Conservation (phyloP, 257 asterid species). For the Euphrasia confusa region DNA sequence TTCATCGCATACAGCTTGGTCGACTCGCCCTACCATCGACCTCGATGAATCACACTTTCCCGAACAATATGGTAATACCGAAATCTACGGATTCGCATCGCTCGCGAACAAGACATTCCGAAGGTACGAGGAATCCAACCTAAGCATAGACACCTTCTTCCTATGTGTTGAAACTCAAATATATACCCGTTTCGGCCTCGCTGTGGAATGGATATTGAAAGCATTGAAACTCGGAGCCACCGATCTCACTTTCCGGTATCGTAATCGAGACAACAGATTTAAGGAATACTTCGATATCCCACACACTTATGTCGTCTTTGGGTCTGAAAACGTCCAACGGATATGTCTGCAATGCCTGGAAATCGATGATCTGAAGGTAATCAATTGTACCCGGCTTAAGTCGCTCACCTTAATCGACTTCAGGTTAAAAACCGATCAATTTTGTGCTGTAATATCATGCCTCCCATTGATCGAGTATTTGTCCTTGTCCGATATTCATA, state of each 20-base stretch:
- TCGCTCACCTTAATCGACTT: neutral
- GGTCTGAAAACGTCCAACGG: neutral
- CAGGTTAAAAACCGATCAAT: neutral
- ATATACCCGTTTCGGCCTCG: too few relatives aligned
- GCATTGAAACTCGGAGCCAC: too few relatives aligned
- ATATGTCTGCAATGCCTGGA: neutral
- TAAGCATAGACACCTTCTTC: too few relatives aligned
- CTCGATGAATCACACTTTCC: too few relatives aligned
- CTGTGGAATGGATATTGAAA: too few relatives aligned
- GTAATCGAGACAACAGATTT: neutral
- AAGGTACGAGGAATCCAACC: too few relatives aligned
- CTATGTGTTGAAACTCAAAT: too few relatives aligned
- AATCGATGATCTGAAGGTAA: neutral
- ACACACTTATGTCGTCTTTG: neutral
- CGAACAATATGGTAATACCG: too few relatives aligned
- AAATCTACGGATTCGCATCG: too few relatives aligned
- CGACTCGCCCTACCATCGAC: too few relatives aligned
- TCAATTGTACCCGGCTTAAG: neutral
- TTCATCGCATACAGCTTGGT: neutral
- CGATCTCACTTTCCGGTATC: too few relatives aligned
- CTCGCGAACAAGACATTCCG: too few relatives aligned
- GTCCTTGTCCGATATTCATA: neutral
- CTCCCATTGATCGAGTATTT: neutral
- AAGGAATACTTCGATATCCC: neutral
- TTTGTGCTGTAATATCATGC: neutral